A percentile compares a stretch with the other conserved stretches of the same genome.
phyloP scores from a whole-genome alignment of 768 basidiomycete species.

The Suillus discolor region DNA sequence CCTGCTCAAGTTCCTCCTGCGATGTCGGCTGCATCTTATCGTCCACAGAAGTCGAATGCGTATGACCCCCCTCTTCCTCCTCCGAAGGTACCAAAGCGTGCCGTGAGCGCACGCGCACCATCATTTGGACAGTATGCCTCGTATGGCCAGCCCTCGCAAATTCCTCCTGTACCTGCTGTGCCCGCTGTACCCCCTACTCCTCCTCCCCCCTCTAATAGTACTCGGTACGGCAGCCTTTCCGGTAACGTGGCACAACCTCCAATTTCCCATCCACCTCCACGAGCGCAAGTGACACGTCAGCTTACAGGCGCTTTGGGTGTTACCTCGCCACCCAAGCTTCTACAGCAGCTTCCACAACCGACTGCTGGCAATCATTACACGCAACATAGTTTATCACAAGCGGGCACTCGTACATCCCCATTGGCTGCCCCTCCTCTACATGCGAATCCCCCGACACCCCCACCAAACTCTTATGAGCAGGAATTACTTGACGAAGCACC shows the following conservation, averaged over 20 bases:
- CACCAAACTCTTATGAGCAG: not conserved
- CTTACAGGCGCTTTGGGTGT: not conserved
- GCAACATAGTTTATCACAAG: not conserved
- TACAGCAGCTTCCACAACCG: constrained; percentile 5
- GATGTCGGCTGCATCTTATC: constrained; percentile 48
- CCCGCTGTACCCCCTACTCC: constrained; percentile 15
- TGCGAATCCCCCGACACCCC: constrained; percentile 5
- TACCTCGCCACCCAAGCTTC: constrained; percentile 1
- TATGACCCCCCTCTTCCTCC: constrained; percentile 78
- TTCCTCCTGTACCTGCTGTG: constrained; percentile 23
- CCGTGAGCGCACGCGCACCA: constrained; percentile 25
- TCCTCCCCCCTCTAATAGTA: not conserved
- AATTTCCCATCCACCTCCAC: constrained; percentile 13
- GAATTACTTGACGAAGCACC: constrained; percentile 3
- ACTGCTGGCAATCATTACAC: not conserved
- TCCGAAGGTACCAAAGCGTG: constrained; percentile 39
- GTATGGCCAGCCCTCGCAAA: constrained; percentile 15
- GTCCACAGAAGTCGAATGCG: constrained; percentile 69
- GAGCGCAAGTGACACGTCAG: not conserved
- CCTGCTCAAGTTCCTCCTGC: constrained; percentile 34
- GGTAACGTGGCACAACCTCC: not conserved
- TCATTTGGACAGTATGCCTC: constrained; percentile 8
- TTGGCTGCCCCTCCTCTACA: constrained; percentile 1
- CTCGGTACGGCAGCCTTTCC: not conserved
- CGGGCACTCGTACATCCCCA: not conserved